Base-by-base conservation (phyloP, 768 basidiomycete genomes). In the Glaciozyma antarctica region DNA sequence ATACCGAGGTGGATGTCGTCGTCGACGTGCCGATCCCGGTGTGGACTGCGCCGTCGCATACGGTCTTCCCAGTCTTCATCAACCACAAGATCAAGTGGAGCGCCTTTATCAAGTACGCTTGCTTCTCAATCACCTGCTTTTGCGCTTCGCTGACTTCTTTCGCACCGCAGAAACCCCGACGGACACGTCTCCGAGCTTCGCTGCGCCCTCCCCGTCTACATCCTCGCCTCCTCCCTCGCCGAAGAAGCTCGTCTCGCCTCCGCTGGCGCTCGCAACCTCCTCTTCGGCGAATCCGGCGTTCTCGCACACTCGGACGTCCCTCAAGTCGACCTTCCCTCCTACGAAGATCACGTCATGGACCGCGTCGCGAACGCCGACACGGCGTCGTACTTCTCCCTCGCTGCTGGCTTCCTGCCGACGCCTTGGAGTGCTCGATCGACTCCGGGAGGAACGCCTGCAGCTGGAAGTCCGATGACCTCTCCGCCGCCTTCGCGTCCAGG, bases 181-280 rank as follows among this genome's bases (percentile, higher is more conserved):
- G 92, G 92, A 0, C 94, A 97, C 75, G 86, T 85, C 4, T 93
- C 90, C 13, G 91, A 97, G 76, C 81, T 98, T n/a, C 85, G 92
- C 21, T 97, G 94, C 76, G 91, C 91, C 2, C 81, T 97, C 8
- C 94, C 94, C 0, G 77, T 98, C 43, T 84, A 88, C 73, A 81
- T 98, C 56, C 85, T 97, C 28, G 86, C 92, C 69, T 75, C 82
- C 64, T 80, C 82, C 17, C 78, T 94, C 1, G 80, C 88, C 21
- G 81, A 85, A 19, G 92, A 95, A 75, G 87, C 90, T 1, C 81
- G 85, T 44, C 79, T 81, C 2, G 81, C 84, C 30, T 87, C 90
- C 6, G 80, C 85, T n/a, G 80, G 80, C 7, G 90, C 90, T 0
- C 83, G 92, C 24, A 83, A 87, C 13, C 78, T 90, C 10, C 80